These are phyloP conservation scores for Daldinia caldariorum DNA, from an alignment of 495 filamentous ascomycete species.

Conservation along the genomic window DNA sequence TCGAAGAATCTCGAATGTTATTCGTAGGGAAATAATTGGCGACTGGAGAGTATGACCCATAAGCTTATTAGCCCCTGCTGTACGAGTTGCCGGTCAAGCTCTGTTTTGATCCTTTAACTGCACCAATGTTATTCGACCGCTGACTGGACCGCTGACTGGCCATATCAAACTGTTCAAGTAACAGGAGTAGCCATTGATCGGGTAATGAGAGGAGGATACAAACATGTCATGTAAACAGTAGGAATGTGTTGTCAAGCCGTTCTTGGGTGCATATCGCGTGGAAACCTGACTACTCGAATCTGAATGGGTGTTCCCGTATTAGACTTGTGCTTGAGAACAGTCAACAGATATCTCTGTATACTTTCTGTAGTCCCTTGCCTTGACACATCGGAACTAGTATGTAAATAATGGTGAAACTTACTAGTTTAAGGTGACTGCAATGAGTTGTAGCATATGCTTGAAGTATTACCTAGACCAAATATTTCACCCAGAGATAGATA, in stretches of 20 bases:
- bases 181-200: not conserved
- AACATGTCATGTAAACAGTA: constrained; percentile 8
- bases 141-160: not conserved
- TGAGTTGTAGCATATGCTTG: not conserved
- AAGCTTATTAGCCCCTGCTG: constrained; percentile 9
- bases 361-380: not conserved
- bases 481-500: not conserved
- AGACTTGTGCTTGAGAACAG: not conserved
- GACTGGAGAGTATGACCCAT: constrained; percentile 27
- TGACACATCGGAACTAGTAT: not conserved
- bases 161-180: not conserved
- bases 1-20: constrained; percentile 27
- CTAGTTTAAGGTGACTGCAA: not conserved
- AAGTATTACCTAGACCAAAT: not conserved
- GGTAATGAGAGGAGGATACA: not conserved
- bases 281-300: not conserved
- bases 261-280: not conserved
- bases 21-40: constrained; percentile 35
- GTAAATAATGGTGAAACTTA: not conserved
- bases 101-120: constrained; percentile 1
- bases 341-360: not conserved
- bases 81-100: not conserved
- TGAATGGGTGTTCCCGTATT: not conserved
- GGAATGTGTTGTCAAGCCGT: not conserved
- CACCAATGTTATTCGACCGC: not conserved